Base-by-base conservation (phyloP, 805 yeast genomes). In the Metschnikowia hibisci region DNA sequence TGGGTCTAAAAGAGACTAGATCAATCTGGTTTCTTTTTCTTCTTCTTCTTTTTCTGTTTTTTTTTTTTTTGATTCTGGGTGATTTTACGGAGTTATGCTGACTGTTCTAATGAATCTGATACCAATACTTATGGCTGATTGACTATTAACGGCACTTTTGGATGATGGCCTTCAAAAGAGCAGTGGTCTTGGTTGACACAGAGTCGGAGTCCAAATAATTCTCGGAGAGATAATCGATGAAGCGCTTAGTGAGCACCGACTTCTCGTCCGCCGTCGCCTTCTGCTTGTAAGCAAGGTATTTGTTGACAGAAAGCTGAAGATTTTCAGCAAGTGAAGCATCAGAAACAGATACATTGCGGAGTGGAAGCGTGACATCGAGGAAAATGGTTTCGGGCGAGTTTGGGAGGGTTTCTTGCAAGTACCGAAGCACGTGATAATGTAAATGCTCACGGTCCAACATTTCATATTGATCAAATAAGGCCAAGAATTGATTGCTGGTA, bases 381-480 rank as follows among this genome's bases (percentile, higher is more conserved):
- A 74, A 48, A 27, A 75, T 46, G 16, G 78, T 67, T 44, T 72
- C 68, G 4, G 64, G 52, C 45, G 69, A 69, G 6, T 64, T 50
- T 12, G 73, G 63, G 43, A 66, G 69, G 29, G 71, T 66, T 11
- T 58, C 55, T 50, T 73, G 72, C 51, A 86, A 63, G 55, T 71
- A 76, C 39, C 71, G 69, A 29, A 87, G 63, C 8, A 87, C 74
- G 60, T 87, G 93, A 45, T 71, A 73, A 49, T 80, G 72, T 54
- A 90, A 67, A 58, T 87, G 76, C 18, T 67, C 73, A 60, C 91
- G 77, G 57, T 87, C 83, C 56, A 91, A 72, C 45, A 77, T 82
- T 3, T 71, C 73, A 63, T 84, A 90, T 50, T 77, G 66, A 58
- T 84, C 91, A 54, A 90, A 71, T n/a, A 87, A 60, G 1, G 56